Percentiles rank a stretch among this genome's conserved stretches.
Evolutionary conservation across 1,284 basidiomycete genomes (phyloP).

Genomic region (Ustilago xerochloae): DNA sequence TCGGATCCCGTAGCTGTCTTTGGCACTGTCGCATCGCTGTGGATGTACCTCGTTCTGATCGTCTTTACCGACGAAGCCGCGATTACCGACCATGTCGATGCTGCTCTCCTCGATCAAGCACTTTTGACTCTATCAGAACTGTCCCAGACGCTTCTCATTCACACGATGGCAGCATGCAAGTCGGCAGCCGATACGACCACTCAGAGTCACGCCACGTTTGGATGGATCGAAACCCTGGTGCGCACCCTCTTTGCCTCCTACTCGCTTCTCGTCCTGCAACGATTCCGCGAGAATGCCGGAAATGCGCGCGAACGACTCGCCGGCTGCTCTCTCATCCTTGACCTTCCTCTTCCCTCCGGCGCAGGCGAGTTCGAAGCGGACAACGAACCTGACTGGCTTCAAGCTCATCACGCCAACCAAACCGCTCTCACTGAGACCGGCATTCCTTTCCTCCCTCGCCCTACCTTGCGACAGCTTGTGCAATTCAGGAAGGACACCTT

Average conservation of each 20-base stretch:
- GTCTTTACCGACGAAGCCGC: slow-evolving; percentile 54
- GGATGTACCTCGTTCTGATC: slow-evolving; percentile 61
- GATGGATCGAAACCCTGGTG: slow-evolving; percentile 56
- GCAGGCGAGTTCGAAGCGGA: slow-evolving; percentile 59
- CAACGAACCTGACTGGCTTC: slow-evolving; percentile 49
- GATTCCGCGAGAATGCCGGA: slow-evolving; percentile 51
- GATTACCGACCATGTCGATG: slow-evolving; percentile 44
- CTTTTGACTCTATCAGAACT: slow-evolving; percentile 47
- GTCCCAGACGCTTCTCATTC: slow-evolving; percentile 29
- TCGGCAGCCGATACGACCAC: slow-evolving; percentile 4
- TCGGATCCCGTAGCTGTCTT: slow-evolving; percentile 40
- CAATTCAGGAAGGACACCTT: slow-evolving; percentile 30
- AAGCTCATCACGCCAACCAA: slow-evolving; percentile 23
- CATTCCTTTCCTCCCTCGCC: slow-evolving; percentile 13
- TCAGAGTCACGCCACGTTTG: slow-evolving; percentile 23
- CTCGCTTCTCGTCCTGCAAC: slow-evolving; percentile 57
- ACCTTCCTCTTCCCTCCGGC: slow-evolving; percentile 51
- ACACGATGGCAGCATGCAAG: slow-evolving; percentile 15
- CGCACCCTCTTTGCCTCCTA: slow-evolving; percentile 59
- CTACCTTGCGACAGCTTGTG: slow-evolving; percentile 49
- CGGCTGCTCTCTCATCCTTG: slow-evolving; percentile 52
- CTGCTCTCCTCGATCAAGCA: slow-evolving; percentile 41
- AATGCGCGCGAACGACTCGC: slow-evolving; percentile 40
- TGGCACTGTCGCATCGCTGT: slow-evolving; percentile 51
- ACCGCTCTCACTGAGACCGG: slow-evolving; percentile 28